Conservation (phyloP, 768 basidiomycete species). For the Mycena pura region DNA sequence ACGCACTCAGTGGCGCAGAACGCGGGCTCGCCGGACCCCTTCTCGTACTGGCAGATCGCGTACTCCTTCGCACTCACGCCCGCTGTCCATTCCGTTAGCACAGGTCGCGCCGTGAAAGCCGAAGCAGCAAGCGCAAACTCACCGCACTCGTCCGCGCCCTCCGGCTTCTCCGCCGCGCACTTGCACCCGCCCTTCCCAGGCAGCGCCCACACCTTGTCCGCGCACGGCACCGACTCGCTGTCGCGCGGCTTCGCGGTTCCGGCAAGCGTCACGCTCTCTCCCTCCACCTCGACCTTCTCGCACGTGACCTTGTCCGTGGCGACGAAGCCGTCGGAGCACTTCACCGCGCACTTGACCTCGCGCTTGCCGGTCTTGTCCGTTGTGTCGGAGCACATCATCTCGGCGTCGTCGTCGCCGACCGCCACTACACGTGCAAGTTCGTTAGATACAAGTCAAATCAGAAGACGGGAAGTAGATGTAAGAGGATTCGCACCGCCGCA, state of each 20-base stretch:
- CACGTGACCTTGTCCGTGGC: not conserved
- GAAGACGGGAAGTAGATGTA: no score
- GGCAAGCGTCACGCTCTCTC: not conserved
- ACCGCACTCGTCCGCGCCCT: not conserved
- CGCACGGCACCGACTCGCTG: not conserved
- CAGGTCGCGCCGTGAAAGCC: not conserved
- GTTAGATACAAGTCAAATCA: no score
- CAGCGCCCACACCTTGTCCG: not conserved
- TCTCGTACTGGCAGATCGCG: not conserved
- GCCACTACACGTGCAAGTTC: not conserved
- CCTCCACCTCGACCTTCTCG: not conserved
- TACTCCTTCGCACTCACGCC: not conserved
- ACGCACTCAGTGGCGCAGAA: not conserved
- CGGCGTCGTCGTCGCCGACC: not conserved
- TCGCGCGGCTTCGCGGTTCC: not conserved
- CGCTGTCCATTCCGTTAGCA: no score
- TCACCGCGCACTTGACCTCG: slow-evolving; percentile 2
- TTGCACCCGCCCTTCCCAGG: not conserved
- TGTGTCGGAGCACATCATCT: slow-evolving; percentile 4
- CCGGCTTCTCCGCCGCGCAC: not conserved
- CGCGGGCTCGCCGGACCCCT: not conserved
- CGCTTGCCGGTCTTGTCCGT: not conserved
- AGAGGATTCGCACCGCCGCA: not conserved
- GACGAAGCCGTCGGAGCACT: not conserved
- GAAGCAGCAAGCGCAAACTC: not conserved